A percentile compares a stretch with the other conserved stretches of the same genome.
These are phyloP conservation scores for Amylocarpus encephaloides DNA, from an alignment of 2,329 filamentous ascomycete genomes.

Conservation along the genomic window DNA sequence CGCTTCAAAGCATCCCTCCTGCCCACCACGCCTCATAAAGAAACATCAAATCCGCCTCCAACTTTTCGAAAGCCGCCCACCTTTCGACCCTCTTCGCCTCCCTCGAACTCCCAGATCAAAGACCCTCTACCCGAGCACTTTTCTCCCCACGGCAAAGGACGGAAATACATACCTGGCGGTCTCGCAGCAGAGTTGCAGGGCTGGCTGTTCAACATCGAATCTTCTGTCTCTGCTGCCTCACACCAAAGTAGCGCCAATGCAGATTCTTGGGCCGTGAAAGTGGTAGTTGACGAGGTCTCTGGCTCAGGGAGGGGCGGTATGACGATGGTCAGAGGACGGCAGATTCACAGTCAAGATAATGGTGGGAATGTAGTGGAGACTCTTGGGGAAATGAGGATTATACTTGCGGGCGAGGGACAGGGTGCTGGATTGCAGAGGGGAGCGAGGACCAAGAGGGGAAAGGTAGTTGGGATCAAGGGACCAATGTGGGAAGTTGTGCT, in stretches of 20 bases:
- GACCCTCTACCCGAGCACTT: constrained; percentile 45
- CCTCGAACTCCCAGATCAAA: constrained; percentile 7
- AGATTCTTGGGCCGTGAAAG: constrained; percentile 25
- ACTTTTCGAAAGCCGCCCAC: constrained; percentile 30
- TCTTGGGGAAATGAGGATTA: constrained; percentile 18
- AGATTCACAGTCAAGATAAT: constrained; percentile 12
- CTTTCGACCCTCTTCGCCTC: constrained; percentile 28
- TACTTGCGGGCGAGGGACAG: constrained; percentile 29
- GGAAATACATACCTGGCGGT: constrained; percentile 43
- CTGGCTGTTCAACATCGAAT: constrained; percentile 43
- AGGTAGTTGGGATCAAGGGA: constrained; percentile 28
- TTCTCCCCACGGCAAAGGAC: constrained; percentile 44
- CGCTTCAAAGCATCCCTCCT: constrained; percentile 26
- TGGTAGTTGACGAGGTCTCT: constrained; percentile 27
- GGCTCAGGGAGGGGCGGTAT: constrained; percentile 22
- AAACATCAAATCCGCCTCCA: background rate
- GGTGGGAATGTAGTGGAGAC: constrained; percentile 16
- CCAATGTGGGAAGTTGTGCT: constrained; percentile 31
- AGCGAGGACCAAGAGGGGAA: constrained; percentile 22
- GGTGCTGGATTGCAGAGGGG: constrained; percentile 24
- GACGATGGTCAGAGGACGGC: constrained; percentile 26
- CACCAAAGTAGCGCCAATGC: constrained; percentile 9
- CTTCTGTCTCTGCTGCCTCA: constrained; percentile 9
- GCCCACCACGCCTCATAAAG: constrained; percentile 15
- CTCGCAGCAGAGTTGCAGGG: constrained; percentile 42